These are phyloP conservation scores for sorghum (Sorghum bicolor) DNA, from an alignment of 176 grass and related monocot genomes.

Conservation along the genomic window Sorghum_bicolor_NCBIv3 NC_012872.2:12256501-12257000, in stretches of 20 bases:
- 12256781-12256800: conserved; percentile 75
- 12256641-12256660: conserved; percentile 15
- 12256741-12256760: conserved; percentile 91
- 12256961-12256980: conserved; percentile 46
- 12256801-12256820: conserved; percentile 31
- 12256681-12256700: conserved; percentile 68
- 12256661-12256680: conserved; percentile 1
- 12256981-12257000: conserved; percentile 47
- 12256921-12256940: conserved; percentile 78
- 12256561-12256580: conserved; percentile 2
- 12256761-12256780: conserved; percentile 92
- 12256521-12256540: not conserved
- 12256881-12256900: conserved; percentile 90
- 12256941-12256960: conserved; percentile 93
- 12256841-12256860: not conserved
- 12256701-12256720: conserved; percentile 76
- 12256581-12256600: not conserved
- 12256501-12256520: not conserved
- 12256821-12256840: not conserved
- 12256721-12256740: conserved; percentile 70
- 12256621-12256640: not conserved
- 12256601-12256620: not conserved
- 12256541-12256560: not conserved
- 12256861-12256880: conserved; percentile 33
- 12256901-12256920: conserved; percentile 88